A percentile compares a stretch with the other conserved stretches of the same genome.
phyloP scores from a whole-genome alignment of 73 alveolate species.

The Chromera velia region DNA sequence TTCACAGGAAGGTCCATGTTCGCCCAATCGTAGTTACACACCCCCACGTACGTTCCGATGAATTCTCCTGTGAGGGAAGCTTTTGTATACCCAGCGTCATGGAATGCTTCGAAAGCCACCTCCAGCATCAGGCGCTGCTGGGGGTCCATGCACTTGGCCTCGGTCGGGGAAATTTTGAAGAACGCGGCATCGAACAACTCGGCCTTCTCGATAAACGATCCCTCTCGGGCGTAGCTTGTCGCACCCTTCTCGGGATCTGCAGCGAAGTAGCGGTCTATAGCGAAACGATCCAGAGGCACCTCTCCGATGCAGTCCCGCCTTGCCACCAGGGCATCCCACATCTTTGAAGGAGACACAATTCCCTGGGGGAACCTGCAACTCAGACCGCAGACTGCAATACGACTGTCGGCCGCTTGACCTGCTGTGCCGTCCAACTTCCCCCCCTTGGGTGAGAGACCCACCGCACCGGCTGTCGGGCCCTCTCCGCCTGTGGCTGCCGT shows the following conservation, averaged over 20 bases:
- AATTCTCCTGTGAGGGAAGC: not conserved
- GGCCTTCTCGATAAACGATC: not conserved
- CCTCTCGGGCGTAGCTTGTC: not conserved
- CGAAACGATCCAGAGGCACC: not conserved
- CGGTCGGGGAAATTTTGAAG: not conserved
- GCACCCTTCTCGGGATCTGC: not conserved
- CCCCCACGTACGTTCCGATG: constrained; percentile 4
- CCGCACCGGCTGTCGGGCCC: too few species aligned
- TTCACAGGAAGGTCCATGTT: not conserved
- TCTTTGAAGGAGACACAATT: not conserved
- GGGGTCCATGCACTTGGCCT: constrained; percentile 17
- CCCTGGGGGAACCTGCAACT: constrained; percentile 9
- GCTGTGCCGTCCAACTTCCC: too few species aligned
- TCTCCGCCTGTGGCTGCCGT: not conserved
- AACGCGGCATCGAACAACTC: not conserved
- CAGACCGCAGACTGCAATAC: too few species aligned
- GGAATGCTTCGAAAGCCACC: constrained; percentile 37
- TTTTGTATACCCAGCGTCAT: constrained; percentile 14
- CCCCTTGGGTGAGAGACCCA: too few species aligned
- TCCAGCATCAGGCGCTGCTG: constrained; percentile 37
- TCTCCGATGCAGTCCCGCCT: not conserved
- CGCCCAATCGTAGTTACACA: constrained; percentile 40
- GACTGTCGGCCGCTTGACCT: too few species aligned
- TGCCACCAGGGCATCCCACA: not conserved
- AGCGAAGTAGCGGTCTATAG: not conserved